A percentile compares a stretch with the other conserved stretches of the same genome.
Conservation (phyloP, 768 basidiomycete species). For the Termitomyces bulborhizus region DNA sequence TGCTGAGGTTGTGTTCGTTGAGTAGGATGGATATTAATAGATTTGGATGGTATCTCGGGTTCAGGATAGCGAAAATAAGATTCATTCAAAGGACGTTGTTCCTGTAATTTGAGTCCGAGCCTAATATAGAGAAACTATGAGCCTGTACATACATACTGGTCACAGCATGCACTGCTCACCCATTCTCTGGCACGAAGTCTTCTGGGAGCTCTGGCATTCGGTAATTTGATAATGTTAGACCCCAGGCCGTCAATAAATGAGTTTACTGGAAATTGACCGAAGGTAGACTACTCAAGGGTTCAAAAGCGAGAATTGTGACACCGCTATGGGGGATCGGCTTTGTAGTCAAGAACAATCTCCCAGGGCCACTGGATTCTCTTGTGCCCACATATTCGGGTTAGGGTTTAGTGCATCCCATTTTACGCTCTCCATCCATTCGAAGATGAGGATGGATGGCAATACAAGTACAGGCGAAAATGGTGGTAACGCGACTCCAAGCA, state of each 20-base stretch:
- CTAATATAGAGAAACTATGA: neutral
- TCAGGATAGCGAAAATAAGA: neutral
- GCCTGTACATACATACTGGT: neutral
- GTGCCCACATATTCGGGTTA: conserved; percentile 10
- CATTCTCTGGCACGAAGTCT: conserved; percentile 3
- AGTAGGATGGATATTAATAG: neutral
- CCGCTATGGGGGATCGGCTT: neutral
- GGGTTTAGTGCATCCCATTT: neutral
- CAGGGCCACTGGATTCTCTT: neutral
- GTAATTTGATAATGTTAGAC: neutral
- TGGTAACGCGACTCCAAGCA: too few relatives aligned
- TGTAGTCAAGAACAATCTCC: neutral
- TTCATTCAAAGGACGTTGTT: neutral
- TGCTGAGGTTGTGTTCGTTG: neutral
- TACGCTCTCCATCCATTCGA: too few relatives aligned
- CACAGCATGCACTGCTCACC: neutral
- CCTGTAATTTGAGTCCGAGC: conserved; percentile 1
- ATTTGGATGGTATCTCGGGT: neutral
- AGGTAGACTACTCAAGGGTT: neutral
- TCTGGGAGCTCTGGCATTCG: neutral
- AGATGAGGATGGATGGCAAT: too few relatives aligned
- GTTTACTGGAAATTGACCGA: neutral
- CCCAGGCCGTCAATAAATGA: neutral
- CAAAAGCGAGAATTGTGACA: neutral
- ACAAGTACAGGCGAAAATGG: too few relatives aligned